Conservation (phyloP, 768 basidiomycete species). For the Amanita pallidorosea region DNA sequence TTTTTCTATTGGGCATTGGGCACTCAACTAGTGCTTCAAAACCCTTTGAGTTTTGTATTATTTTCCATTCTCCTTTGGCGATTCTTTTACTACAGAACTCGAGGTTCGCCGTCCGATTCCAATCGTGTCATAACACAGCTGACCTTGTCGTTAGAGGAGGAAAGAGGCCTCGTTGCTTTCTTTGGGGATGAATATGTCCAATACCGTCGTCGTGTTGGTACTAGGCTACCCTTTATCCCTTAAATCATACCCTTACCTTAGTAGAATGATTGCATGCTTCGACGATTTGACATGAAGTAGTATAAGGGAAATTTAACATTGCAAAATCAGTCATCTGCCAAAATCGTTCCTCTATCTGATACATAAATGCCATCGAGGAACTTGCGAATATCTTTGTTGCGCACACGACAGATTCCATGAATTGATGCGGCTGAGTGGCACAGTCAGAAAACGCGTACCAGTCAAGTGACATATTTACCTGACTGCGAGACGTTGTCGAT, state of each 20-base stretch:
- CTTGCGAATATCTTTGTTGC: slow-evolving; percentile 99
- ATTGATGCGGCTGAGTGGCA: slow-evolving; percentile 72
- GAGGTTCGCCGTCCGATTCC: slow-evolving; percentile 39
- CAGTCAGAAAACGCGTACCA: slow-evolving; percentile 1
- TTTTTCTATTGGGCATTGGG: slow-evolving; percentile 98
- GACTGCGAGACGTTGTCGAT: slow-evolving; percentile 97
- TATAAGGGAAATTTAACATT: neutral
- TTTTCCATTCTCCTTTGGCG: slow-evolving; percentile 67
- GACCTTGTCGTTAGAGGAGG: slow-evolving; percentile 51
- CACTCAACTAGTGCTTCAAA: slow-evolving; percentile 86
- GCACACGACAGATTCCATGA: slow-evolving; percentile 91
- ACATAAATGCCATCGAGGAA: slow-evolving; percentile 94
- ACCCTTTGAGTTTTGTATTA: slow-evolving; percentile 58
- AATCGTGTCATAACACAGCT: slow-evolving; percentile 3
- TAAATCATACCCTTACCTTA: slow-evolving; percentile 20
- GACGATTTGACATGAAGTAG: slow-evolving; percentile 16
- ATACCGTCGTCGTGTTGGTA: slow-evolving; percentile 73
- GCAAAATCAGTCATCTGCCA: slow-evolving; percentile 30
- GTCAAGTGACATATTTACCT: slow-evolving; percentile 31
- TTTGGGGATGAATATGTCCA: slow-evolving; percentile 81
- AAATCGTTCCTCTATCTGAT: slow-evolving; percentile 66
- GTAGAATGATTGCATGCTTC: slow-evolving; percentile 7
- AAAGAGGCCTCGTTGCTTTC: slow-evolving; percentile 67
- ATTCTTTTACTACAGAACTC: slow-evolving; percentile 79
- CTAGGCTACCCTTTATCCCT: slow-evolving; percentile 78